A percentile compares a stretch with the other conserved stretches of the same genome.
Evolutionary conservation across 768 basidiomycete genomes (phyloP).

Genomic region (Lenzites betulinus): DNA sequence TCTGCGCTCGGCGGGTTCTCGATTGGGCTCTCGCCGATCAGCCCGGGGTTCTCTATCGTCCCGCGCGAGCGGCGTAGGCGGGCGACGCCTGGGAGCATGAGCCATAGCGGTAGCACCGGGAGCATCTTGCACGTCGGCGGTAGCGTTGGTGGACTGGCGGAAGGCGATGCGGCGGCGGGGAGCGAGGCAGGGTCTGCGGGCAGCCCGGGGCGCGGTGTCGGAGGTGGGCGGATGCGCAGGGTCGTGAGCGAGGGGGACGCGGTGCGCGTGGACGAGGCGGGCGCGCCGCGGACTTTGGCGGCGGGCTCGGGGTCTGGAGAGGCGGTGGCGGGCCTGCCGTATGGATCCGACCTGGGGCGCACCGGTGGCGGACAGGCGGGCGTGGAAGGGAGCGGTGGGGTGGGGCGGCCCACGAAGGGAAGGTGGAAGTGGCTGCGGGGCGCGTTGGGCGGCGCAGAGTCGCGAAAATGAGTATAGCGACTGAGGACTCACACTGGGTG

Average conservation of each 20-base stretch:
- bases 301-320: background rate
- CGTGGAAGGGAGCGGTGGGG: background rate
- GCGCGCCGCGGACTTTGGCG: too few species aligned
- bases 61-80: slow-evolving; percentile 54
- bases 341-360: slow-evolving; percentile 12
- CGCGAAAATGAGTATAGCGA: background rate
- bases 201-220: slow-evolving; percentile 2
- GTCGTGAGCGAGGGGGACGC: slow-evolving; percentile 23
- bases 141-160: slow-evolving; percentile 2
- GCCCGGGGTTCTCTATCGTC: slow-evolving; percentile 75
- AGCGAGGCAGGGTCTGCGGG: slow-evolving; percentile 16
- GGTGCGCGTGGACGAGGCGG: slow-evolving; percentile 5
- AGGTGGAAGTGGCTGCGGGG: slow-evolving; percentile 35
- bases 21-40: slow-evolving; percentile 73
- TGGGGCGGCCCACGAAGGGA: slow-evolving; percentile 14
- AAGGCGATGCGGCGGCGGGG: background rate
- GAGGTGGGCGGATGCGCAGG: slow-evolving; percentile 17
- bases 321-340: slow-evolving; percentile 9
- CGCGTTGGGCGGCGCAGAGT: slow-evolving; percentile 12
- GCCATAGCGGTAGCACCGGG: slow-evolving; percentile 23
- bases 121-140: too few species aligned
- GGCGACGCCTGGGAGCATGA: slow-evolving; percentile 36
- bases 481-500: too few species aligned
- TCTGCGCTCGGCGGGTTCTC: slow-evolving; percentile 53
- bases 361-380: background rate